Evolutionary conservation across 139 green algal species (phyloP).

Genomic region (Auxenochlorella pyrenoidosa): DNA sequence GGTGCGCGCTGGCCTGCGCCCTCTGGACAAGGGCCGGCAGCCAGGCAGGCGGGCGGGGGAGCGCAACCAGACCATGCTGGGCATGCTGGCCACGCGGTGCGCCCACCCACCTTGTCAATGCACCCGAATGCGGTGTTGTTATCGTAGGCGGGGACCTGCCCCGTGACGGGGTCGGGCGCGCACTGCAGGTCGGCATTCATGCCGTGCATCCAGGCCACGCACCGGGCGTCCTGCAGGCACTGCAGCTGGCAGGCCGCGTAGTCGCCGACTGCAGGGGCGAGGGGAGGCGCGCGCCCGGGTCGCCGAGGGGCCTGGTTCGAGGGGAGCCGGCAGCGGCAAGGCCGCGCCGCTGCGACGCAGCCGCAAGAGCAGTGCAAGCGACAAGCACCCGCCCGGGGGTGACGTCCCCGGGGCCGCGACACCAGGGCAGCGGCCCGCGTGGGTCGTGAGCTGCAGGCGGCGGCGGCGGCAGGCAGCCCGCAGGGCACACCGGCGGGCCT

Average conservation of each 20-base stretch:
- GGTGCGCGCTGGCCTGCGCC: too few species aligned
- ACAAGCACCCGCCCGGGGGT: too few species aligned
- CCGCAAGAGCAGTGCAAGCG: too few species aligned
- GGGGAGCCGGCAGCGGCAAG: too few species aligned
- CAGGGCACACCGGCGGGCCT: too few species aligned
- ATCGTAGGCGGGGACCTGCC: background rate
- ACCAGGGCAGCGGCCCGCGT: too few species aligned
- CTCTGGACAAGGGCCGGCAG: too few species aligned
- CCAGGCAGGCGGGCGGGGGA: too few species aligned
- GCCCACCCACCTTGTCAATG: background rate
- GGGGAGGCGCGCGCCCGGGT: background rate
- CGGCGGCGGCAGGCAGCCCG: too few species aligned
- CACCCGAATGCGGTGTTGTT: background rate
- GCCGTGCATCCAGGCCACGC: constrained; percentile 7
- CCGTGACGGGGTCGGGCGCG: background rate
- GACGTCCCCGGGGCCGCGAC: too few species aligned
- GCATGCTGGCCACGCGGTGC: background rate
- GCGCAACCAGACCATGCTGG: background rate
- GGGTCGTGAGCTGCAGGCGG: too few species aligned
- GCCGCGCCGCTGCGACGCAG: too few species aligned
- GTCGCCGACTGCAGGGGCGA: background rate
- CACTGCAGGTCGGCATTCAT: background rate
- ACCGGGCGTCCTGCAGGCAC: background rate
- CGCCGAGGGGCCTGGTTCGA: background rate
- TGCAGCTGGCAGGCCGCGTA: background rate